These are phyloP conservation scores for Populus euphratica DNA, from an alignment of 345 rosid genomes.

Conservation along the genomic window DNA sequence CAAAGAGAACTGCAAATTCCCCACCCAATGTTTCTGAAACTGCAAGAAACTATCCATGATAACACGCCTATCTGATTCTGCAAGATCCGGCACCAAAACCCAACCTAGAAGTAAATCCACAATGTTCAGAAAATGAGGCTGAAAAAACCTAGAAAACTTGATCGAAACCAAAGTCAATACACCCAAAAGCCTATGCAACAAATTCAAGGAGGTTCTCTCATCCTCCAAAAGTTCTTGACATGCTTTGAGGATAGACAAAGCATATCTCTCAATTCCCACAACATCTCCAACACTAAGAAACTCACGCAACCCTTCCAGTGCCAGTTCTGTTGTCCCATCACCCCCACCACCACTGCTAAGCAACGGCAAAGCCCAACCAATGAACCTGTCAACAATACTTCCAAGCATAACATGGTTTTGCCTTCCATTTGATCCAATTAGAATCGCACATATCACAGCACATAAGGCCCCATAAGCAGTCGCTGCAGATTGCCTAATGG, in stretches of 20 bases:
- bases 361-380: conserved; percentile 81
- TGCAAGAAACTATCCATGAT: conserved; percentile 86
- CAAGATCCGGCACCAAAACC: conserved; percentile 81
- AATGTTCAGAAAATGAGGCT: conserved; percentile 86
- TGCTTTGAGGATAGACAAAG: conserved; percentile 66
- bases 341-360: conserved; percentile 60
- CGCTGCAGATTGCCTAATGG: conserved; percentile 71
- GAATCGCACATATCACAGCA: conserved; percentile 68
- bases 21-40: conserved; percentile 92
- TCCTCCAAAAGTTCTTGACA: conserved; percentile 89
- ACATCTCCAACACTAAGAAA: conserved; percentile 73
- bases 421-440: conserved; percentile 62
- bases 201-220: conserved; percentile 82
- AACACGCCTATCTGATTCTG: conserved; percentile 64
- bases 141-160: conserved; percentile 68
- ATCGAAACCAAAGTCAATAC: conserved; percentile 66
- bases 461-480: conserved; percentile 72
- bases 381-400: conserved; percentile 69
- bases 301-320: conserved; percentile 70
- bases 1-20: conserved; percentile 72
- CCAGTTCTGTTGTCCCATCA: conserved; percentile 65
- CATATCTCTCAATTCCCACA: conserved; percentile 74
- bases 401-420: conserved; percentile 76
- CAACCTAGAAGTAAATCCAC: conserved; percentile 94
- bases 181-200: conserved; percentile 56